Evolutionary conservation across 2,329 filamentous ascomycete genomes (phyloP).

Genomic region (Bipolaris gigantea): DNA sequence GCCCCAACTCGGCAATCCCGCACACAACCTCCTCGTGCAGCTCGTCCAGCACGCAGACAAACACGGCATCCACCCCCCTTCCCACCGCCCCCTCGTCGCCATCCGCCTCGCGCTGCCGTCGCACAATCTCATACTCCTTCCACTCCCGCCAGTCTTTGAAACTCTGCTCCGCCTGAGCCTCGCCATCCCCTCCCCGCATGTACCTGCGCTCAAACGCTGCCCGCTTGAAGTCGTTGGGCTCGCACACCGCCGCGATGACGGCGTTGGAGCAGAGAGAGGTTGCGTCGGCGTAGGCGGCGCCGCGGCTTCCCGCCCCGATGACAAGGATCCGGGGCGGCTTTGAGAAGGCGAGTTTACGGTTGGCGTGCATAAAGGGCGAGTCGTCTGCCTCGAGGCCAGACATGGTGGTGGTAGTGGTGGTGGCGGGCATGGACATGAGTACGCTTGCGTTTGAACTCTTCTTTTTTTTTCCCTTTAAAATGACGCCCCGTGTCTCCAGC

Average conservation of each 20-base stretch:
- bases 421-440: no score
- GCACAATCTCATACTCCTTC: slow-evolving; percentile 67
- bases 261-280: slow-evolving; percentile 48
- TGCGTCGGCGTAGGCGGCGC: slow-evolving; percentile 41
- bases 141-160: slow-evolving; percentile 78
- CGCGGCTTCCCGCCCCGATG: slow-evolving; percentile 46
- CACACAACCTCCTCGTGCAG: slow-evolving; percentile 81
- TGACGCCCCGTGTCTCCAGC: no score
- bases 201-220: slow-evolving; percentile 68
- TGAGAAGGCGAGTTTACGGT: slow-evolving; percentile 19
- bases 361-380: slow-evolving; percentile 17
- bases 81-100: slow-evolving; percentile 22
- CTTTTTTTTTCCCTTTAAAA: no score
- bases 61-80: slow-evolving; percentile 58
- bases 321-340: slow-evolving; percentile 39
- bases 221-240: slow-evolving; percentile 78
- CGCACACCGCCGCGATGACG: slow-evolving; percentile 75
- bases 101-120: slow-evolving; percentile 54
- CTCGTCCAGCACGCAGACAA: slow-evolving; percentile 81
- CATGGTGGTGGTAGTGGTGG: background rate
- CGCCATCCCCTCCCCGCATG: slow-evolving; percentile 64
- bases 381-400: background rate
- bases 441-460: no score
- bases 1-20: slow-evolving; percentile 65
- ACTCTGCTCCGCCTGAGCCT: slow-evolving; percentile 62